Percentiles rank a stretch among this genome's conserved stretches.
phyloP scores from a whole-genome alignment of 2,329 filamentous ascomycete genomes.

The Xylaria sp. region DNA sequence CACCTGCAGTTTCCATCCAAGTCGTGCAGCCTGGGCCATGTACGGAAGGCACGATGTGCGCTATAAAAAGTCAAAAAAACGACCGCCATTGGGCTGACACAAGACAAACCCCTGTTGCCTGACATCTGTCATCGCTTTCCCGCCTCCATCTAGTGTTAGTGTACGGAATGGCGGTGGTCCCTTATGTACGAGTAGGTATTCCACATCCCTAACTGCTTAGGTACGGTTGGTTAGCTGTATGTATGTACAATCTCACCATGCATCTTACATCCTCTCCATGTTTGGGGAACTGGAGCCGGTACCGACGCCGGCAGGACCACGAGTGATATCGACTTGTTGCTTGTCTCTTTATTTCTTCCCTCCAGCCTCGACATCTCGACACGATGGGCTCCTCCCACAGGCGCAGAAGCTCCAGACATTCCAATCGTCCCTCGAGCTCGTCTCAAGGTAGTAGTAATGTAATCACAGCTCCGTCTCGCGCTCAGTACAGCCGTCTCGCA shows the following conservation, averaged over 20 bases:
- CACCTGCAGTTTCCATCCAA: no score
- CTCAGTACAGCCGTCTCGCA: slow-evolving; percentile 33
- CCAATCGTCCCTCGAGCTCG: slow-evolving; percentile 31
- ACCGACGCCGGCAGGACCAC: no score
- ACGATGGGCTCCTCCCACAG: slow-evolving; percentile 42
- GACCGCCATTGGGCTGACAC: not conserved
- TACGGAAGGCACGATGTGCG: not conserved
- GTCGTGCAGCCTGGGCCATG: not conserved
- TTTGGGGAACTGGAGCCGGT: no score
- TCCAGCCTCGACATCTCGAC: slow-evolving; percentile 15
- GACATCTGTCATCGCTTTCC: not conserved
- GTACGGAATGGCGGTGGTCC: no score
- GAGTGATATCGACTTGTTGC: no score
- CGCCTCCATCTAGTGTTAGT: no score
- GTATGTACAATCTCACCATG: no score
- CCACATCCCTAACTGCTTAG: no score
- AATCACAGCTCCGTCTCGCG: slow-evolving; percentile 39
- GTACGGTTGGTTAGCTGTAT: no score
- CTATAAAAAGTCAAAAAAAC: no score
- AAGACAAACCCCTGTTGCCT: not conserved
- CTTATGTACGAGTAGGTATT: no score
- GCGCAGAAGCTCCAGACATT: slow-evolving; percentile 36
- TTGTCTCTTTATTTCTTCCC: slow-evolving; percentile 6
- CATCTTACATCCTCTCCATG: no score
- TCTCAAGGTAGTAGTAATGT: slow-evolving; percentile 29